These are phyloP conservation scores for Yamagishiella unicocca DNA, from an alignment of 139 green algal species.

Conservation along the genomic window DNA sequence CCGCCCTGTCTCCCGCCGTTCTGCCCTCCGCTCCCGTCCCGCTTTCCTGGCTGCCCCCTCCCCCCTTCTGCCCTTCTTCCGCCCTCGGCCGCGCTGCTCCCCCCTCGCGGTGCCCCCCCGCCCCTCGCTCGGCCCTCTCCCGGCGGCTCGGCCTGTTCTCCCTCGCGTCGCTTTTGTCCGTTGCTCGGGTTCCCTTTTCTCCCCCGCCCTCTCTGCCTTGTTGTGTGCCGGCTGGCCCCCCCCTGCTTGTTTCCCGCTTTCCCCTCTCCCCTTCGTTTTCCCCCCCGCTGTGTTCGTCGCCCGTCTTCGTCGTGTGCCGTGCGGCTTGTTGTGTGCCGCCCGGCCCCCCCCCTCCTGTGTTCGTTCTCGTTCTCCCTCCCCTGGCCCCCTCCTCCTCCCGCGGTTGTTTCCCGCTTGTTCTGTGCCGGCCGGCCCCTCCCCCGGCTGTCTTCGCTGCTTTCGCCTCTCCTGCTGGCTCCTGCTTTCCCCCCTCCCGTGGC, in stretches of 20 bases:
- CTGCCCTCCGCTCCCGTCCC: not conserved
- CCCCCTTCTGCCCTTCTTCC: constrained; percentile 1
- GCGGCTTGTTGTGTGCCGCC: too few relatives aligned
- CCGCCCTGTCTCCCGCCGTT: not conserved
- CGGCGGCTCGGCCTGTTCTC: constrained; percentile 50
- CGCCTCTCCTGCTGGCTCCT: too few relatives aligned
- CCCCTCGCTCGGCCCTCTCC: constrained; percentile 34
- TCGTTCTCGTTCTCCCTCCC: too few relatives aligned
- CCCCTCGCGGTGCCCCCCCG: constrained; percentile 33
- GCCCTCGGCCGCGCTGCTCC: constrained; percentile 46
- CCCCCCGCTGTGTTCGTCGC: too few relatives aligned
- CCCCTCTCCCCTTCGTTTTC: not conserved
- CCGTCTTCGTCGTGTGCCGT: too few relatives aligned
- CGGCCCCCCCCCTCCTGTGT: too few relatives aligned
- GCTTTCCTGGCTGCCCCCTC: not conserved
- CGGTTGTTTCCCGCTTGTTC: too few relatives aligned
- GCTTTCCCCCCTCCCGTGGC: too few relatives aligned
- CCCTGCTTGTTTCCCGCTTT: not conserved
- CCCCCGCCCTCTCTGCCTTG: not conserved
- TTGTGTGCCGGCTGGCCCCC: not conserved
- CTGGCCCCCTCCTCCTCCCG: too few relatives aligned
- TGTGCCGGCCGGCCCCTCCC: too few relatives aligned
- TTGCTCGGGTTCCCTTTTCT: constrained; percentile 28
- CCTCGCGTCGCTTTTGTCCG: constrained; percentile 54
- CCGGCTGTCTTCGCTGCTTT: too few relatives aligned